Conservation (phyloP, 2,329 filamentous ascomycete species). For the Aspergillus texensis region DNA sequence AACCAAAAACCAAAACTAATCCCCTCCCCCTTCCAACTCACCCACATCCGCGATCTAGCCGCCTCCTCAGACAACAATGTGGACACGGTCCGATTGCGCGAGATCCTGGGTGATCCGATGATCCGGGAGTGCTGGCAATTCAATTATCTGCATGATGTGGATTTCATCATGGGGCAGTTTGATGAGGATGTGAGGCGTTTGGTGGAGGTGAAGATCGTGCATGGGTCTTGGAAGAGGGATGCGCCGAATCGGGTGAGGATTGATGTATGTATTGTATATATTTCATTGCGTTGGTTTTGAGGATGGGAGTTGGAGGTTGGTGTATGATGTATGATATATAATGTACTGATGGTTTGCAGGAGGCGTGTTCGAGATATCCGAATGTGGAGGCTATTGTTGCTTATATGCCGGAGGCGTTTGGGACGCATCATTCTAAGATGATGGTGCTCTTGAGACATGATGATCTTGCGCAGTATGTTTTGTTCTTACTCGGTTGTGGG, state of each 20-base stretch:
- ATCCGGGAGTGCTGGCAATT: conserved; percentile 66
- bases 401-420: conserved; percentile 80
- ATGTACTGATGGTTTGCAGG: conserved; percentile 45
- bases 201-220: conserved; percentile 61
- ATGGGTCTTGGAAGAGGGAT: conserved; percentile 70
- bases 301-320: too few species aligned
- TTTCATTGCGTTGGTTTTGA: too few species aligned
- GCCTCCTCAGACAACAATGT: conserved; percentile 58
- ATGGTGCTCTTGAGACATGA: conserved; percentile 80
- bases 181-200: conserved; percentile 57
- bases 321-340: too few species aligned
- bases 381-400: conserved; percentile 74
- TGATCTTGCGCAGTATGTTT: conserved; percentile 64
- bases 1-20: conserved; percentile 27
- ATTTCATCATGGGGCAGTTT: conserved; percentile 63
- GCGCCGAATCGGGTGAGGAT: conserved; percentile 60
- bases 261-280: conserved; percentile 48
- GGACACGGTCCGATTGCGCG: conserved; percentile 66
- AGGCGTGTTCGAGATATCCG: conserved; percentile 60
- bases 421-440: conserved; percentile 88
- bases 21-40: conserved; percentile 72
- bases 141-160: conserved; percentile 59
- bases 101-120: conserved; percentile 73
- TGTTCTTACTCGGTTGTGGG: background rate
- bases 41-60: conserved; percentile 66